Base-by-base conservation (phyloP, 1,284 basidiomycete species). In the Ceratobasidium papillatum region DNA sequence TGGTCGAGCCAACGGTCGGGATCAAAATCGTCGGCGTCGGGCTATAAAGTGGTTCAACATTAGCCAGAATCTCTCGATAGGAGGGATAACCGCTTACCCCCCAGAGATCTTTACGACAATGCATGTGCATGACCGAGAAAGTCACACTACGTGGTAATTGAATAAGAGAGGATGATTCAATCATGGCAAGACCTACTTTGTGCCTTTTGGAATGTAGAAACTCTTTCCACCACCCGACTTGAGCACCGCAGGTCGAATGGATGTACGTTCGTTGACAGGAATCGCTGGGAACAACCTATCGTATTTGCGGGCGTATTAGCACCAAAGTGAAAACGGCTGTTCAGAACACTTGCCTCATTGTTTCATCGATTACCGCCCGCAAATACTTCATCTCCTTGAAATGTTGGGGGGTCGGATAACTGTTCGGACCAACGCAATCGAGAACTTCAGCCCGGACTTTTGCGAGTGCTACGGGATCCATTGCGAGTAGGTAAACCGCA, bases 21-120 rank as follows among this genome's bases (percentile, higher is more conserved):
- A 76, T 90, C 88, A 77, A 89, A 90, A 69, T 84, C 78, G 19
- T 84, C 79, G 0, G 86, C 86, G 73, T 75, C 51, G 76, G 76
- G 72, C 69, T 72, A 34, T 88, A 88, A 1, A 90, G 82, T 77
- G 88, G 89, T 58, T 61, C 30, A 34, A n/a, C n/a, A 27, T 9
- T 30, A 27, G 9, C 54, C 17, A 45, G 9, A 30, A 2, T 19
- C 30, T 45, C 17, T 12, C 12, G 3, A n/a, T n/a, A n/a, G n/a
- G n/a, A n/a, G n/a, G n/a, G 12, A 56, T 4, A 30, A 32, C 1
- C 52, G 32, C 66, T 30, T 52, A 69, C 66, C 4, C 90, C 90
- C 90, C 90, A 91, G 0, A 90, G 82, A 75, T 90, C 88, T 64
- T 82, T 85, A 25, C 88, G 84, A 41, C 90, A 82, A 38, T 91